Evolutionary conservation across 257 asterid species (phyloP), one percentile per base, ranked within the genome.

Genomic region (Rauvolfia tetraphylla): DNA sequence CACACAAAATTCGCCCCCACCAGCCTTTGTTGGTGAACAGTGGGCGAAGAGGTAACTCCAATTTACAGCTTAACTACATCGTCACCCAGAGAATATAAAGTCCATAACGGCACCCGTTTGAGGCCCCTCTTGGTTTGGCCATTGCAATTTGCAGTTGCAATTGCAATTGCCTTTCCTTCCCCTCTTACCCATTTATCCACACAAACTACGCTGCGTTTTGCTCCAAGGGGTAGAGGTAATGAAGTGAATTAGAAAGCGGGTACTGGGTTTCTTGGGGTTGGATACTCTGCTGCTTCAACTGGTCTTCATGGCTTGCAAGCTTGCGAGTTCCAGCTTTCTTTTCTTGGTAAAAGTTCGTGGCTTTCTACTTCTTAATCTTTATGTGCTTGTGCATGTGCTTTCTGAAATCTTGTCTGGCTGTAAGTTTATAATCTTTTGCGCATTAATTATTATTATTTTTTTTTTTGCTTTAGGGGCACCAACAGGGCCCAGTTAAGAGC

Each of bases 301-400:
- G 27, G 41, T 59, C 48, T 62, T 20, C 71, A 93, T 93, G 97
- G 96, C 98, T 68, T 87, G 90, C 81, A 84, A 89, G 62, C 84
- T 91, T 79, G 90, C 91, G 66, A 83, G 83, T 56, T 87, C 91
- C 44, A 79, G 84, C 78, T 90, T 89, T 80, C 84, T 91, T 80
- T 77, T 90, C 90, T 77, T 80, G 96, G 97, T 91, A 83, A 27
- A 36, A 31, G 11, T 59, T 71, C 44, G 8, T 65, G 4, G 18
- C 33, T 71, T 41, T 18, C 49, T 25, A 66, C 15, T 1, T 71
- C 51, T 29, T 25, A 75, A 27, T 69, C 56, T 25, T 9, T 48
- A 51, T 53, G 18, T 7, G 13, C 51, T 42, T 56, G 49, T 46
- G 41, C 54, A 10, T 58, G 72, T 79, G 14, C 72, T 29, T 63